These are phyloP conservation scores for Kockiozyma suomiensis DNA, from an alignment of 805 yeast species.

Conservation along the genomic window DNA sequence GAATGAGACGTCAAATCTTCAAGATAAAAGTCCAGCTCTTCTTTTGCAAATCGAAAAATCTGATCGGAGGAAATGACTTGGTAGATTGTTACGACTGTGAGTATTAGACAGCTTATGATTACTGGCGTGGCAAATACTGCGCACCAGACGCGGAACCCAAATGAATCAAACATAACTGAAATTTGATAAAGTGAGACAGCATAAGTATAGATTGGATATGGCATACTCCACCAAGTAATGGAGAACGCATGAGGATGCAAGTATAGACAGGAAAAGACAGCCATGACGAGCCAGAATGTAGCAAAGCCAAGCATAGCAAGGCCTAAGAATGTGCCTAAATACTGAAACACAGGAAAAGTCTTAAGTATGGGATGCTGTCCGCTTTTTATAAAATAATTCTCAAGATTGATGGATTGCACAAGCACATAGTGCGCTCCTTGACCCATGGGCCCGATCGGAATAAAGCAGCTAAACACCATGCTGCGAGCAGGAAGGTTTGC, in stretches of 20 bases:
- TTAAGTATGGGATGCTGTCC: background rate
- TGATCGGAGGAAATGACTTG: background rate
- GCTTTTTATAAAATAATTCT: background rate
- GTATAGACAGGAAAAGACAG: background rate
- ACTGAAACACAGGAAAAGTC: conserved; percentile 34
- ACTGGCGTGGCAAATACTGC: background rate
- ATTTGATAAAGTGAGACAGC: conserved; percentile 1
- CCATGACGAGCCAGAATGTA: conserved; percentile 1
- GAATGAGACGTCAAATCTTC: too few relatives aligned
- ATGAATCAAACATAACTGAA: background rate
- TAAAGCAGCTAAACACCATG: background rate
- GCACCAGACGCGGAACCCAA: background rate
- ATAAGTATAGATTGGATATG: conserved; percentile 1
- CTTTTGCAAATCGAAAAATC: too few relatives aligned
- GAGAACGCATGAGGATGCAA: background rate
- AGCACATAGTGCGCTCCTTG: conserved; percentile 4
- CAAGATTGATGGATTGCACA: background rate
- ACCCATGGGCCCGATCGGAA: conserved; percentile 9
- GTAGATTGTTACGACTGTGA: background rate
- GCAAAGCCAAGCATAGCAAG: conserved; percentile 4
- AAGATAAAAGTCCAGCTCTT: too few relatives aligned
- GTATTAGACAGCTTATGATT: background rate
- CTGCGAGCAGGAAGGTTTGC: background rate
- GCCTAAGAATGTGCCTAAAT: background rate
- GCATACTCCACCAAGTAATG: conserved; percentile 7